Evolutionary conservation across 2,329 filamentous ascomycete genomes (phyloP), one percentile per base, ranked within the genome.

Genomic region (Xylariales sp.): DNA sequence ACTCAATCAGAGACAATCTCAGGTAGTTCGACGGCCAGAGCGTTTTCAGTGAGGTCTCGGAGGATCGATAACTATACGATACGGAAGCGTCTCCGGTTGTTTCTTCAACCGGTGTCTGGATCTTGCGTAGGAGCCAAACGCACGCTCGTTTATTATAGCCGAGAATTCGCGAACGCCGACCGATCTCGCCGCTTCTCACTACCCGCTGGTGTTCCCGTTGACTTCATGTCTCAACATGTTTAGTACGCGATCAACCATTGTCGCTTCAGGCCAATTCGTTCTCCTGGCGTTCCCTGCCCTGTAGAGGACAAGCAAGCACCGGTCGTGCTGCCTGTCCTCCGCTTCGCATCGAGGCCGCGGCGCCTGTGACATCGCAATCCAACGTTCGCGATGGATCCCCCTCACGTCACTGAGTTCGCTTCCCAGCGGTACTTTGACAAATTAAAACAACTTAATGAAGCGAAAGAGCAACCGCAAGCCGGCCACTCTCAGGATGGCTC

Each of bases 381-480:
- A n/a, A 20, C 44, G 47, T 48, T 53, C 58, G 60, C 61, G 55
- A 80, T 82, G 77, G 79, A 82, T 49, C 76, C 75, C 54, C 69
- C 73, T 51, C 78, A 82, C 49, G 70, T 80, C 47, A 81, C 79
- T 46, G 80, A 84, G 59, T 84, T 84, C 62, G 80, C 78, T 46
- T 84, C 80, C 32, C 69, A 76, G 60, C 75, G 75, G 49, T 84
- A 80, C 56, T 78, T 82, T 50, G 71, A 73, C 41, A 84, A 84
- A 62, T 60, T 82, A 46, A 70, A 66, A 43, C 74, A 79, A 61
- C 70, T 66, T 51, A 75, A 63, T 57, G 70, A 68, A 56, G 64
- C 73, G 21, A 68, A 62, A 49, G 64, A 63, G 14, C 68, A 70
- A 50, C 58, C 63, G 48, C 64, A 66, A 42, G 55, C 62, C 43